These are phyloP conservation scores for Ogataea haglerorum DNA, from an alignment of 805 yeast genomes.

Conservation along the genomic window DNA sequence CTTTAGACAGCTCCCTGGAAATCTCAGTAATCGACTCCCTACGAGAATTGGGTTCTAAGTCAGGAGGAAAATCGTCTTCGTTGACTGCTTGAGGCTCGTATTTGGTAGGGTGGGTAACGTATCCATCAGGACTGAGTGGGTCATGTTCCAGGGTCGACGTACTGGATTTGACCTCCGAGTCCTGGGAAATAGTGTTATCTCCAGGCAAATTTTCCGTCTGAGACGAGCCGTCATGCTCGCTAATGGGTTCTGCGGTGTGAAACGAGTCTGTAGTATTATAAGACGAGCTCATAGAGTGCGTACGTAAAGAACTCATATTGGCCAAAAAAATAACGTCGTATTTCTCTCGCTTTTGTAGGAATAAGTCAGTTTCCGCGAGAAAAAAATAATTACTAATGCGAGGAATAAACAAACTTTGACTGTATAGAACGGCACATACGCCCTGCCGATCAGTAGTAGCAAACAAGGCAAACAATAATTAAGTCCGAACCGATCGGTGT, in stretches of 20 bases:
- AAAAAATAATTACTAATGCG: neutral
- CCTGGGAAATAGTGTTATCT: neutral
- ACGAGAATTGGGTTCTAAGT: slow-evolving; percentile 4
- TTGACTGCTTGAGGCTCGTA: slow-evolving; percentile 8
- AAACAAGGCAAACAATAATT: neutral
- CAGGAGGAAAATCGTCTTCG: slow-evolving; percentile 1
- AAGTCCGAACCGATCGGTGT: neutral
- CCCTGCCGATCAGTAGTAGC: no score
- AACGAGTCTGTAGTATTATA: slow-evolving; percentile 14
- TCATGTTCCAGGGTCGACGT: slow-evolving; percentile 10
- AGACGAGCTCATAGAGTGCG: slow-evolving; percentile 15
- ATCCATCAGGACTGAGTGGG: slow-evolving; percentile 3
- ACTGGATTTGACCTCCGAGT: neutral
- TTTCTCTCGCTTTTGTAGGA: no score
- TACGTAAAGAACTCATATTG: slow-evolving; percentile 1
- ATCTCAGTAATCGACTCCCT: slow-evolving; percentile 19
- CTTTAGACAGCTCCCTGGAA: slow-evolving; percentile 35
- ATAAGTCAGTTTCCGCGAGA: no score
- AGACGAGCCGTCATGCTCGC: neutral
- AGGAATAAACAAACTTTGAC: neutral
- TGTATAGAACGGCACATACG: no score
- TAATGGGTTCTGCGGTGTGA: slow-evolving; percentile 10
- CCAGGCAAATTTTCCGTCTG: neutral
- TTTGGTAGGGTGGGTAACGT: slow-evolving; percentile 7
- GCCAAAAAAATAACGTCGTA: no score